Evolutionary conservation across 805 yeast species (phyloP).

Genomic region (Naumovozyma dairenensis): DNA sequence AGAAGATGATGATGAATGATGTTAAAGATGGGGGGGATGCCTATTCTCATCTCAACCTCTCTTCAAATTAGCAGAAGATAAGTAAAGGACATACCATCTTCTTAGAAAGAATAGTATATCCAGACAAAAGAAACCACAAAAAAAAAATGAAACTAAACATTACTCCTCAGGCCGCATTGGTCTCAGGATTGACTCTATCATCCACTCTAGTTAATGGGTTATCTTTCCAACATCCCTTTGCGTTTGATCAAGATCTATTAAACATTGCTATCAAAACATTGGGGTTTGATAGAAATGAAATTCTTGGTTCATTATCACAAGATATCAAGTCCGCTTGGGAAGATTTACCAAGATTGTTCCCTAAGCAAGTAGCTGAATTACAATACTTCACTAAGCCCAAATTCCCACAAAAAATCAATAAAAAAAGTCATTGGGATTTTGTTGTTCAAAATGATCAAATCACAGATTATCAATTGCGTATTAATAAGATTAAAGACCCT

Average conservation of each 20-base stretch:
- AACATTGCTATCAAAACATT: constrained; percentile 42
- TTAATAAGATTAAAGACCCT: constrained; percentile 46
- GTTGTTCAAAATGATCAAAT: constrained; percentile 28
- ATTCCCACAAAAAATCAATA: constrained; percentile 11
- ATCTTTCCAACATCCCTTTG: constrained; percentile 28
- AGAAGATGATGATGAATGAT: too few species aligned
- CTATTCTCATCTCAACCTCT: too few species aligned
- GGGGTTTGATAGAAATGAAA: constrained; percentile 33
- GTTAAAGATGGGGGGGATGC: too few species aligned
- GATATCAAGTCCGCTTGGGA: constrained; percentile 48
- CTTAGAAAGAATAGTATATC: too few species aligned
- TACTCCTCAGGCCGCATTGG: too few species aligned
- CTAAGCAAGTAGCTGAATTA: constrained; percentile 43
- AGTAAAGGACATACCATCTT: too few species aligned
- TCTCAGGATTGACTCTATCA: constrained; percentile 9
- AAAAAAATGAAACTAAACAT: too few species aligned
- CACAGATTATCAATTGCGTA: constrained; percentile 47
- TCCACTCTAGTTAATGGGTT: constrained; percentile 18
- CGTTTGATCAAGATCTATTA: constrained; percentile 28
- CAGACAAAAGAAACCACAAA: too few species aligned
- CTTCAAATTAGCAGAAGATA: too few species aligned
- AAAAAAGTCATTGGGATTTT: constrained; percentile 23
- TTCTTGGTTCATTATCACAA: constrained; percentile 36
- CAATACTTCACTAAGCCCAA: constrained; percentile 43
- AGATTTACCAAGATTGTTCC: constrained; percentile 53